Percentiles rank a stretch among this genome's conserved stretches.
phyloP scores from a whole-genome alignment of 2,329 filamentous ascomycete genomes.

The Aspergillus ibericus region DNA sequence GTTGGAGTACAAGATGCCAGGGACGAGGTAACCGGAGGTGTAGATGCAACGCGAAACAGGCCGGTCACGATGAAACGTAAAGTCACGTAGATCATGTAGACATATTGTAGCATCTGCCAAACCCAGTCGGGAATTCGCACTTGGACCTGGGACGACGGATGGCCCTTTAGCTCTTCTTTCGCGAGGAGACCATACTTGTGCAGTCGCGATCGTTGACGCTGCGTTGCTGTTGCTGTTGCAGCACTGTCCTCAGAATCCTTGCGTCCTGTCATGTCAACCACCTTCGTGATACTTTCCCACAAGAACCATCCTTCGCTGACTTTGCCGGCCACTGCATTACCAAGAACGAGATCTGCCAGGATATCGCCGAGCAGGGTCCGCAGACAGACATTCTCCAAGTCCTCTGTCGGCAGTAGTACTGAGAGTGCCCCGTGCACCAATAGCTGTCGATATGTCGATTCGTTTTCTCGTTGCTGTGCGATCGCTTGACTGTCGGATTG shows the following conservation, averaged over 20 bases:
- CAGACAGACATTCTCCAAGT: conserved; percentile 83
- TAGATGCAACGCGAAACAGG: conserved; percentile 66
- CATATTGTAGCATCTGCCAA: conserved; percentile 55
- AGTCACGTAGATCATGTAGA: conserved; percentile 57
- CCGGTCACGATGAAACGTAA: conserved; percentile 66
- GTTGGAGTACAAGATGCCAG: conserved; percentile 25
- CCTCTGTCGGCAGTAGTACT: conserved; percentile 85
- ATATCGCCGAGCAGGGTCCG: conserved; percentile 82
- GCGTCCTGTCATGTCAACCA: conserved; percentile 52
- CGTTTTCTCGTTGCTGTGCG: conserved; percentile 69
- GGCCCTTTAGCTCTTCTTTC: conserved; percentile 26
- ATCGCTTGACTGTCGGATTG: conserved; percentile 52
- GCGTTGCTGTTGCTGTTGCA: conserved; percentile 31
- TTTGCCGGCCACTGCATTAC: conserved; percentile 76
- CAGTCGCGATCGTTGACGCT: conserved; percentile 45
- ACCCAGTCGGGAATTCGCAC: conserved; percentile 42
- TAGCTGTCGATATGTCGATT: conserved; percentile 80
- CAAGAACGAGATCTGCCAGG: conserved; percentile 84
- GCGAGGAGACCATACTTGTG: conserved; percentile 59
- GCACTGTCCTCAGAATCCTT: conserved; percentile 18
- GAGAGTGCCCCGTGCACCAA: conserved; percentile 80
- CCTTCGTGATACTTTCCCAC: conserved; percentile 78
- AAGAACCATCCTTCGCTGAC: conserved; percentile 85
- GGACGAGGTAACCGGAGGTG: conserved; percentile 51
- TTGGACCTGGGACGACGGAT: conserved; percentile 32